Evolutionary conservation across 2,329 filamentous ascomycete genomes (phyloP).

Genomic region (Fusarium praegraminearum): DNA sequence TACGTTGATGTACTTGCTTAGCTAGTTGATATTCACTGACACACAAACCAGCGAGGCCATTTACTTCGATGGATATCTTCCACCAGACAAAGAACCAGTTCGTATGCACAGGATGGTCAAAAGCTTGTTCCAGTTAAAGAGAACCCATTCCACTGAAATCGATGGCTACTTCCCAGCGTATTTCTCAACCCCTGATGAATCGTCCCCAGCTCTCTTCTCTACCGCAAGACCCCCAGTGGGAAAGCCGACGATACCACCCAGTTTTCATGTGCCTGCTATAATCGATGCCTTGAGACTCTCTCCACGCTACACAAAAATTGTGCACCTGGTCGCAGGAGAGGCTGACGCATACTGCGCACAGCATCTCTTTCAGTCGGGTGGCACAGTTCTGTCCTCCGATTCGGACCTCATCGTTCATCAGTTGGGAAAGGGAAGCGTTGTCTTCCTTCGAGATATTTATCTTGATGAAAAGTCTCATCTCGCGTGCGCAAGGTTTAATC

Average conservation of each 20-base stretch:
- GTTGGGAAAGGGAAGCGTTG: constrained; percentile 73
- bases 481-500: constrained; percentile 49
- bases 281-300: constrained; percentile 74
- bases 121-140: constrained; percentile 66
- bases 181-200: constrained; percentile 33
- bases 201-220: constrained; percentile 44
- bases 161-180: constrained; percentile 44
- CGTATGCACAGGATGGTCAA: constrained; percentile 71
- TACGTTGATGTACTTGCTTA: constrained; percentile 53
- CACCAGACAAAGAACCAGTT: constrained; percentile 71
- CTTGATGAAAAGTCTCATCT: constrained; percentile 43
- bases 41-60: constrained; percentile 64
- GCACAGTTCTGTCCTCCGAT: constrained; percentile 80
- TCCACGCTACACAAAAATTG: constrained; percentile 56
- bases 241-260: constrained; percentile 61
- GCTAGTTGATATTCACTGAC: constrained; percentile 12
- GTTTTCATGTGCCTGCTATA: constrained; percentile 83
- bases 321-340: constrained; percentile 80
- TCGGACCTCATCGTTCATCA: constrained; percentile 86
- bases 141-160: constrained; percentile 55
- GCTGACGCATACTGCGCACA: constrained; percentile 85
- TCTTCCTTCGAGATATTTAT: constrained; percentile 76
- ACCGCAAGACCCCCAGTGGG: constrained; percentile 29
- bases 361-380: constrained; percentile 65
- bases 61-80: constrained; percentile 88